Percentiles rank a stretch among this genome's conserved stretches.
Conservation (phyloP, 1,284 basidiomycete species). For the Microbotryomycetes sp. region DNA sequence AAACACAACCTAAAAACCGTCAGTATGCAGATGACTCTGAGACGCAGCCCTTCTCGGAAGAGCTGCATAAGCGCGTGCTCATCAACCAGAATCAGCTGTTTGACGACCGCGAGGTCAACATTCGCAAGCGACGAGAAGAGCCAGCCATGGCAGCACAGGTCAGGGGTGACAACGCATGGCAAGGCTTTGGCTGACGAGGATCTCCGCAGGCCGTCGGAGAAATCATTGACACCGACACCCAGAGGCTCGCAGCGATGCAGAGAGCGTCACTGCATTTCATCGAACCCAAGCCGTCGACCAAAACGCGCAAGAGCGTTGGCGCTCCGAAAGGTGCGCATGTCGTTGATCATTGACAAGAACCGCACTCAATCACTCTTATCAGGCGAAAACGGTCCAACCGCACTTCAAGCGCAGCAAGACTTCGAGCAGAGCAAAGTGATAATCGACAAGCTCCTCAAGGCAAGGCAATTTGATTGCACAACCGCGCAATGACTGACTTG, state of each 20-base stretch:
- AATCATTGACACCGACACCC: conserved; percentile 3
- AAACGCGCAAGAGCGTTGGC: conserved; percentile 16
- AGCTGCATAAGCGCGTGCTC: conserved; percentile 16
- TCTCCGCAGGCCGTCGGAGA: background rate
- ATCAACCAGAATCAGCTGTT: conserved; percentile 23
- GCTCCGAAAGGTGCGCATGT: conserved; percentile 10
- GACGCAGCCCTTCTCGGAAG: conserved; percentile 21
- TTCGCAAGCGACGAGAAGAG: conserved; percentile 6
- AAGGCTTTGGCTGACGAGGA: too few relatives aligned
- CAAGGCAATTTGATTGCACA: too few relatives aligned
- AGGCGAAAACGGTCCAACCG: conserved; percentile 1
- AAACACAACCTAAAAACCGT: background rate
- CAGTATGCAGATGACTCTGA: conserved; percentile 3
- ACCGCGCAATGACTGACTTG: too few relatives aligned
- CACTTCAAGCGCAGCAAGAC: conserved; percentile 15
- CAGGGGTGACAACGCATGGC: too few relatives aligned
- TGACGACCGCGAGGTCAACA: conserved; percentile 18
- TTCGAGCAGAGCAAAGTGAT: conserved; percentile 5
- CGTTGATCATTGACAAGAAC: too few relatives aligned
- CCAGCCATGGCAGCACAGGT: conserved; percentile 5
- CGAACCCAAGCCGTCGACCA: background rate
- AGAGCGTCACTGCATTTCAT: background rate
- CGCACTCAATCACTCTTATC: too few relatives aligned
- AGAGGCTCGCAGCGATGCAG: conserved; percentile 8
- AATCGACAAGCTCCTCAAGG: conserved; percentile 12